phyloP scores from a whole-genome alignment of 2,329 filamentous ascomycete genomes.

The Apiospora hydei region DNA sequence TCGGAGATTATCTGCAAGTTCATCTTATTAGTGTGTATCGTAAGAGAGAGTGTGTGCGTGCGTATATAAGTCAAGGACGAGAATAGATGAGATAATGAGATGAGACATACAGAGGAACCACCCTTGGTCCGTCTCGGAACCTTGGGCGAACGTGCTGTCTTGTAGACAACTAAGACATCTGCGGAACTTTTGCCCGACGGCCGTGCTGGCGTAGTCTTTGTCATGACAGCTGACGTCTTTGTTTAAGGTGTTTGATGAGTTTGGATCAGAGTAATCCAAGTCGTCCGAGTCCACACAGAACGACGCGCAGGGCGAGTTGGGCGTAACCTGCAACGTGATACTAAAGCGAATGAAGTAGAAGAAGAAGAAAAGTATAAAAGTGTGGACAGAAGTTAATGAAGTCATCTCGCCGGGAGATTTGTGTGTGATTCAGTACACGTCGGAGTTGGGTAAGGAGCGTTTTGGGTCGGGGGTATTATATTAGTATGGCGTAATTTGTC shows the following conservation, averaged over 20 bases:
- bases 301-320: slow-evolving; percentile 62
- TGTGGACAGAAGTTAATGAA: slow-evolving; percentile 36
- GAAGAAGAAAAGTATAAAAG: slow-evolving; percentile 24
- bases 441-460: neutral
- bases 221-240: slow-evolving; percentile 58
- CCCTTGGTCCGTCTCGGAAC: slow-evolving; percentile 58
- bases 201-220: slow-evolving; percentile 47
- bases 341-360: slow-evolving; percentile 30
- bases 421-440: neutral
- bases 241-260: slow-evolving; percentile 52
- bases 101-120: slow-evolving; percentile 62
- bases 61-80: neutral
- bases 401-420: slow-evolving; percentile 38
- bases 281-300: slow-evolving; percentile 53
- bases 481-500: slow-evolving; percentile 25
- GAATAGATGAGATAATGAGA: neutral
- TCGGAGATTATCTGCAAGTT: slow-evolving; percentile 57
- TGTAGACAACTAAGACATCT: slow-evolving; percentile 61
- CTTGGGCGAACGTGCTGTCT: slow-evolving; percentile 55
- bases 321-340: slow-evolving; percentile 55
- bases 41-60: neutral
- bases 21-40: neutral
- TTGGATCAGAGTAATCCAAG: slow-evolving; percentile 53
- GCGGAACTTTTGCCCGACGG: slow-evolving; percentile 54
- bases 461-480: slow-evolving; percentile 29